phyloP scores from a whole-genome alignment of 129 eudicot genomes.

The Flaveria linearis region DNA sequence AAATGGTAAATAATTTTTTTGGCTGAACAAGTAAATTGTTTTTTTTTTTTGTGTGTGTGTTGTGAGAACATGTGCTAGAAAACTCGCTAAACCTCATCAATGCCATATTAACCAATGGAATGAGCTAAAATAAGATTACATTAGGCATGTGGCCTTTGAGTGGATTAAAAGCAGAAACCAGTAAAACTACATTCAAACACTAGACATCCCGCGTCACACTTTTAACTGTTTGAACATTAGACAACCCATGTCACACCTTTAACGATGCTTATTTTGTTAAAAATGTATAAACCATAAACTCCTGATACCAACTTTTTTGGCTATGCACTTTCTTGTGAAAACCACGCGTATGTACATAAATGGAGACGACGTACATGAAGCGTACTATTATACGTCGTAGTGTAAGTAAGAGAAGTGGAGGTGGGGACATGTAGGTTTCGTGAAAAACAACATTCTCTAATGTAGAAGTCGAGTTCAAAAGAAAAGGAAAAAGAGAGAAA shows the following conservation, averaged over 20 bases:
- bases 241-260: background rate
- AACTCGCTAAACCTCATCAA: background rate
- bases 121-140: too few relatives aligned
- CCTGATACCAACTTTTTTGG: background rate
- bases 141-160: too few relatives aligned
- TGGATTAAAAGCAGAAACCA: too few relatives aligned
- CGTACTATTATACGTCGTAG: slow-evolving; percentile 32
- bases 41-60: too few relatives aligned
- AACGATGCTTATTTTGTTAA: background rate
- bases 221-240: too few relatives aligned
- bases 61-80: background rate
- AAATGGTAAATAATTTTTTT: too few relatives aligned
- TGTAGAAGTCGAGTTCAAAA: slow-evolving; percentile 15
- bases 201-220: too few relatives aligned
- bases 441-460: slow-evolving; percentile 26
- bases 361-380: slow-evolving; percentile 8
- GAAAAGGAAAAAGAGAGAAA: background rate
- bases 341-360: background rate
- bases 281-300: background rate
- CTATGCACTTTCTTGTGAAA: slow-evolving; percentile 19
- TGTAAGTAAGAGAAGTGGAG: slow-evolving; percentile 8
- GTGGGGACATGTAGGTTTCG: slow-evolving; percentile 38
- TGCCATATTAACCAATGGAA: too few relatives aligned
- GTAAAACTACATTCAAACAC: background rate
- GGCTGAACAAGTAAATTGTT: too few relatives aligned